Percentiles rank a stretch among this genome's conserved stretches.
These are phyloP conservation scores for Trichosporon faecale DNA, from an alignment of 1,284 basidiomycete genomes.

Conservation along the genomic window DNA sequence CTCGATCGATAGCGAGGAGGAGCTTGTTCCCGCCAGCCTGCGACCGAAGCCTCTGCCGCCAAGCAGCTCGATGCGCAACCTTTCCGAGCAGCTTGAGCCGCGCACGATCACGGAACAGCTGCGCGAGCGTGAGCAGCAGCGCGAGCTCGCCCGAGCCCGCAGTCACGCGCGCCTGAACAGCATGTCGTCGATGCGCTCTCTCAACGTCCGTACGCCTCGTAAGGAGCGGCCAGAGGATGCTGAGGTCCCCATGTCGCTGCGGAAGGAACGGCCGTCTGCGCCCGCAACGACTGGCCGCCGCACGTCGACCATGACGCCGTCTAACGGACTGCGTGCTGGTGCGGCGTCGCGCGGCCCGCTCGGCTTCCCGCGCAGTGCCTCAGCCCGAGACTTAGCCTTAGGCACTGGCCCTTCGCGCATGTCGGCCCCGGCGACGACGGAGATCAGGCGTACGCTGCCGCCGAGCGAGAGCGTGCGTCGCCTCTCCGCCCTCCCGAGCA, in stretches of 20 bases:
- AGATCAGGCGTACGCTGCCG: neutral
- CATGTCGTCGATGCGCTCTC: constrained; percentile 2
- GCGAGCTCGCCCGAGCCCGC: neutral
- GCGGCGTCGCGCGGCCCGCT: neutral
- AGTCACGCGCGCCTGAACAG: neutral
- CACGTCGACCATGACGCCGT: neutral
- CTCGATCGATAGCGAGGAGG: constrained; percentile 3
- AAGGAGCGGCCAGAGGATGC: neutral
- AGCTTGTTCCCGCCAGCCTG: neutral
- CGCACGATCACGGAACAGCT: neutral
- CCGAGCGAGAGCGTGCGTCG: constrained; percentile 3
- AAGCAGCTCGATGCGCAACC: neutral
- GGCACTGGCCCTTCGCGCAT: neutral
- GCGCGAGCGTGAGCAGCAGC: constrained; percentile 6
- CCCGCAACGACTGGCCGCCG: neutral
- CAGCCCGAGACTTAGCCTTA: neutral
- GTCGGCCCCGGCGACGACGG: constrained; percentile 1
- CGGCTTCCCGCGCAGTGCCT: neutral
- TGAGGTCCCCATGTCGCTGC: neutral
- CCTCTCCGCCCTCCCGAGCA: neutral
- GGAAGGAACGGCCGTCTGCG: neutral
- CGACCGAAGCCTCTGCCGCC: neutral
- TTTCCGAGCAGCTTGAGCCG: neutral
- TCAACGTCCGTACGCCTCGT: neutral
- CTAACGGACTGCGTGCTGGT: neutral